Evolutionary conservation across 208 protist species (phyloP).

Genomic region (Lotmaria passim): DNA sequence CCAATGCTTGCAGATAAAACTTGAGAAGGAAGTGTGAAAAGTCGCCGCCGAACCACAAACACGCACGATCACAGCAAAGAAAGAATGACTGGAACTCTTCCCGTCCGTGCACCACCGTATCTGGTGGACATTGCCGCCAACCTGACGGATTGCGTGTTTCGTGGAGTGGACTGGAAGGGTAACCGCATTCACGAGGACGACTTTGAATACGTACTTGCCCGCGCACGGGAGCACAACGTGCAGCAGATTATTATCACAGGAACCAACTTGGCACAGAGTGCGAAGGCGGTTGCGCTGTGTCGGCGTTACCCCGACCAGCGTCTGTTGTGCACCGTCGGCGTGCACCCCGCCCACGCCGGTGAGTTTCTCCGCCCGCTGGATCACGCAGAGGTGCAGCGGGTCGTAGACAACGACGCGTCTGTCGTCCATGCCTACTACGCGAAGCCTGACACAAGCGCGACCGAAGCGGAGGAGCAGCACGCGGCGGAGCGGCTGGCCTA

Average conservation of each 20-base stretch:
- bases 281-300: slow-evolving; percentile 84
- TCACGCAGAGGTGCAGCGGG: slow-evolving; percentile 27
- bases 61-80: no score
- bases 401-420: slow-evolving; percentile 40
- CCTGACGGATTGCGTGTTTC: slow-evolving; percentile 90
- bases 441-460: not conserved
- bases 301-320: slow-evolving; percentile 54
- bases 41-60: no score
- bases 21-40: no score
- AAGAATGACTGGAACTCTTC: slow-evolving; percentile 12
- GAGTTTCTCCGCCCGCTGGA: slow-evolving; percentile 71
- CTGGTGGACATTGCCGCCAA: slow-evolving; percentile 91
- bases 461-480: slow-evolving; percentile 20
- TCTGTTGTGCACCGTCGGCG: slow-evolving; percentile 81
- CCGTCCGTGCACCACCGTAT: slow-evolving; percentile 36
- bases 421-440: slow-evolving; percentile 35
- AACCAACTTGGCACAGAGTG: slow-evolving; percentile 73
- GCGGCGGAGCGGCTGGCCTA: slow-evolving; percentile 47
- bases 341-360: slow-evolving; percentile 82
- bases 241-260: slow-evolving; percentile 87
- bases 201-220: slow-evolving; percentile 74
- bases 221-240: slow-evolving; percentile 62
- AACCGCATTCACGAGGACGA: slow-evolving; percentile 81
- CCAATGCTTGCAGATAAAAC: no score
- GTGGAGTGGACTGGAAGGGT: slow-evolving; percentile 84